These are phyloP conservation scores for Talaromyces verruculosus DNA, from an alignment of 2,329 filamentous ascomycete genomes.

Conservation along the genomic window DNA sequence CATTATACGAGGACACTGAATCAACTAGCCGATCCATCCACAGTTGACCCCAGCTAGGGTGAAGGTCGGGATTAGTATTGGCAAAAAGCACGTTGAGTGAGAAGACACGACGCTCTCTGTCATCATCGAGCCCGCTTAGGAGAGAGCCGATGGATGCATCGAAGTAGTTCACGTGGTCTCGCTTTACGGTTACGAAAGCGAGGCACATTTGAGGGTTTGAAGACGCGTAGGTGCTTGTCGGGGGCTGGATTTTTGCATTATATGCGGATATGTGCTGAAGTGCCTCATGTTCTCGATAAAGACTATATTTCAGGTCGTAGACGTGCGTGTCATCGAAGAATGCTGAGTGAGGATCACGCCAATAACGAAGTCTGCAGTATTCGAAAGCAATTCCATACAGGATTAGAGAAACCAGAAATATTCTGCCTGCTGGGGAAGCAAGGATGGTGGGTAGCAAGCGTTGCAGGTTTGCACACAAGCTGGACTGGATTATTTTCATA, in stretches of 20 bases:
- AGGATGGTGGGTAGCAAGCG: neutral
- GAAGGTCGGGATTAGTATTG: constrained; percentile 27
- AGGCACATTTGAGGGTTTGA: constrained; percentile 25
- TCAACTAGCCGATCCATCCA: constrained; percentile 29
- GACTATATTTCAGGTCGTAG: constrained; percentile 31
- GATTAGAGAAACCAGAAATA: constrained; percentile 16
- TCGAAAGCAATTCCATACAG: constrained; percentile 26
- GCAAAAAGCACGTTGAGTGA: constrained; percentile 28
- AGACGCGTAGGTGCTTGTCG: neutral
- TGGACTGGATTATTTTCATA: neutral
- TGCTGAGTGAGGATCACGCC: constrained; percentile 32
- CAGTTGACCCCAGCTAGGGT: constrained; percentile 30
- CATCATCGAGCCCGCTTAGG: constrained; percentile 26
- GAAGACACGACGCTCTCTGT: constrained; percentile 27
- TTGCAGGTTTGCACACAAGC: neutral
- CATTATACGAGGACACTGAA: constrained; percentile 26
- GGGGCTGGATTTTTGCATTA: constrained; percentile 24
- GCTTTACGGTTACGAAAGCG: constrained; percentile 28
- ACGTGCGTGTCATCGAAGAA: constrained; percentile 30
- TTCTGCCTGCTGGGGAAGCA: constrained; percentile 9
- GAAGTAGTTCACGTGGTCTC: constrained; percentile 30
- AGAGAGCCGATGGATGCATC: constrained; percentile 30
- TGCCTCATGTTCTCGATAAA: constrained; percentile 29
- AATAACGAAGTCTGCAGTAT: constrained; percentile 27
- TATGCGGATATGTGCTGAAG: constrained; percentile 26